Conservation (phyloP, 345 rosid genomes). For the Rhizophora mangle region DNA sequence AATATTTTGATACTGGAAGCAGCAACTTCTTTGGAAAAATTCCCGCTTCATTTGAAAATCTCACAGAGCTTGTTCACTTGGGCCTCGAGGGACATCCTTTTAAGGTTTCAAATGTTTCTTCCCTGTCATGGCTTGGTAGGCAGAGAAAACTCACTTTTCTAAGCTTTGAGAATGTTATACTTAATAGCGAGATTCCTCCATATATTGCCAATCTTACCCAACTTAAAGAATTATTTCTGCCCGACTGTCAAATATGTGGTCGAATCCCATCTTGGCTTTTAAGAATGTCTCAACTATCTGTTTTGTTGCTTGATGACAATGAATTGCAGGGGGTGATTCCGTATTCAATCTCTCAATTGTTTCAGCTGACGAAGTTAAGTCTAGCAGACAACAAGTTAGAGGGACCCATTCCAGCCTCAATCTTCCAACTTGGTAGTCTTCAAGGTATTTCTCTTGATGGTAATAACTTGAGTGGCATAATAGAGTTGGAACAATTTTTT, state of each 20-base stretch:
- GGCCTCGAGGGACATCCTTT: not conserved
- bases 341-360: too few relatives aligned
- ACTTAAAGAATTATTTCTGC: fast-evolving
- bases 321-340: not conserved
- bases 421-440: not conserved
- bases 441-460: fast-evolving
- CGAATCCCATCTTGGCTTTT: not conserved
- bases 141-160: not conserved
- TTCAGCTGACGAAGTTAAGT: too few relatives aligned
- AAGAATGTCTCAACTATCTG: not conserved
- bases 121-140: not conserved
- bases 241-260: not conserved
- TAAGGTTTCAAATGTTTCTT: not conserved
- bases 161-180: not conserved
- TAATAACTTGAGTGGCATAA: not conserved
- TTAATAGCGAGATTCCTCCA: not conserved
- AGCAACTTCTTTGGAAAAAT: not conserved
- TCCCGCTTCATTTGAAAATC: not conserved
- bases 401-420: not conserved
- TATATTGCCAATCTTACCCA: not conserved
- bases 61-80: not conserved
- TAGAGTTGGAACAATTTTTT: not conserved
- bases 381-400: too few relatives aligned
- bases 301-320: not conserved
- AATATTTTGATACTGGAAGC: fast-evolving